Percentiles rank a stretch among this genome's conserved stretches.
These are phyloP conservation scores for Pseudogymnoascus sp. DNA, from an alignment of 2,329 filamentous ascomycete genomes.

Conservation along the genomic window DNA sequence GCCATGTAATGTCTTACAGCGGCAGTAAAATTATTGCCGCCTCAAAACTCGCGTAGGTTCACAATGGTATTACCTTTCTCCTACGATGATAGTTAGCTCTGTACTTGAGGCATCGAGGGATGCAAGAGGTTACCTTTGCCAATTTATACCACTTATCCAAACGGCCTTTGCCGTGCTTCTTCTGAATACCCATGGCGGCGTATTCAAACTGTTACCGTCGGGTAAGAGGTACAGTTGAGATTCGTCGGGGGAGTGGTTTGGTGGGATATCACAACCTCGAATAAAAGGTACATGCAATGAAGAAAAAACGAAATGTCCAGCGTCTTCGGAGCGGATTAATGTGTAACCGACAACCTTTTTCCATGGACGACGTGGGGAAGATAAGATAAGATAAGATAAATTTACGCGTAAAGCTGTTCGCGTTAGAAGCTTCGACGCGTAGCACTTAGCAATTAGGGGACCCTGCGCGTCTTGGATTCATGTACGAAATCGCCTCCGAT, in stretches of 20 bases:
- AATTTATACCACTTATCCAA: constrained; percentile 98
- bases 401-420: constrained; percentile 5
- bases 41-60: background rate
- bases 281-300: constrained; percentile 7
- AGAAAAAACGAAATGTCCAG: constrained; percentile 7
- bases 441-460: background rate
- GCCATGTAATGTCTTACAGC: background rate
- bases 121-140: constrained; percentile 74
- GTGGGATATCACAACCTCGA: constrained; percentile 6
- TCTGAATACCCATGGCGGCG: constrained; percentile 78
- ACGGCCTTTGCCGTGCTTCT: constrained; percentile 98
- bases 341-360: background rate
- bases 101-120: constrained; percentile 13
- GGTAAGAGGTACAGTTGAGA: constrained; percentile 1
- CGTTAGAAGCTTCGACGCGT: constrained; percentile 3
- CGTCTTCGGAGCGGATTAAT: background rate
- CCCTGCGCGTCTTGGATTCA: background rate
- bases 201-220: constrained; percentile 4
- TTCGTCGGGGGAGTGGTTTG: background rate
- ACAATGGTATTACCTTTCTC: constrained; percentile 4
- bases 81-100: constrained; percentile 4
- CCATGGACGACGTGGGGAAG: background rate
- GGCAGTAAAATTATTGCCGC: background rate
- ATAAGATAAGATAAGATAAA: constrained; percentile 8
- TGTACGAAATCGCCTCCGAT: background rate